A percentile compares a stretch with the other conserved stretches of the same genome.
Evolutionary conservation across 2,329 filamentous ascomycete genomes (phyloP).

Genomic region (Penicillium capsulatum): DNA sequence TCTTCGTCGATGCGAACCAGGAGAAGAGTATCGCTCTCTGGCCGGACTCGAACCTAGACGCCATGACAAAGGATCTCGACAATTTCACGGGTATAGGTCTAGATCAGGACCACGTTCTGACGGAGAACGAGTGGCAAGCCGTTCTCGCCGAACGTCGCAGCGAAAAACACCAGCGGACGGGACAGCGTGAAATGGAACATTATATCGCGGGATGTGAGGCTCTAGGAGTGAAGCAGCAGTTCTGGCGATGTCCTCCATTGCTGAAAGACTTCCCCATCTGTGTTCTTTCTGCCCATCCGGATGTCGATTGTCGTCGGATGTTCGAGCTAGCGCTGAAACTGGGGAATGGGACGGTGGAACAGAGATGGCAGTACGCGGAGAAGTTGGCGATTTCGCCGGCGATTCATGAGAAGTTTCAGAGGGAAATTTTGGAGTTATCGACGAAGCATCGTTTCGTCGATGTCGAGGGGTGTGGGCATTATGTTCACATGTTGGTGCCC

Average conservation of each 20-base stretch:
- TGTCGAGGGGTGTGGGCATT: slow-evolving; percentile 6
- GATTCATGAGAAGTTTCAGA: slow-evolving; percentile 2
- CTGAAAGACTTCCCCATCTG: slow-evolving; percentile 5
- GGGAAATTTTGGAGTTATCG: slow-evolving; percentile 5
- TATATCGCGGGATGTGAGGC: slow-evolving; percentile 3
- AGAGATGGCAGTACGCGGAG: slow-evolving; percentile 2
- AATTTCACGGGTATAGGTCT: slow-evolving; percentile 4
- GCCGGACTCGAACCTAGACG: slow-evolving; percentile 7
- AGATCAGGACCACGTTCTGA: slow-evolving; percentile 1
- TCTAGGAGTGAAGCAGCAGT: slow-evolving; percentile 2
- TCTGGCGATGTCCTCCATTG: slow-evolving; percentile 6
- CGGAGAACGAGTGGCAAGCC: slow-evolving; percentile 7
- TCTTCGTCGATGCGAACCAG: slow-evolving; percentile 18
- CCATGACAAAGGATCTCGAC: slow-evolving; percentile 3
- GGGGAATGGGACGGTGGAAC: slow-evolving; percentile 6
- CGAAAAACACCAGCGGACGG: slow-evolving; percentile 5
- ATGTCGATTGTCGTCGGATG: slow-evolving; percentile 4
- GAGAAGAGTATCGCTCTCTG: slow-evolving; percentile 12
- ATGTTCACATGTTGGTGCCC: slow-evolving; percentile 5
- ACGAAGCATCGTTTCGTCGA: slow-evolving; percentile 1
- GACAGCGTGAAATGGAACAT: slow-evolving; percentile 9
- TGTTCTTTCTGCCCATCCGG: slow-evolving; percentile 7
- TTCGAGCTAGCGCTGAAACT: slow-evolving; percentile 1
- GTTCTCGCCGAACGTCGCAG: slow-evolving; percentile 2
- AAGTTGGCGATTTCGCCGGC: slow-evolving; percentile 2